A percentile compares a stretch with the other conserved stretches of the same genome.
phyloP scores from a whole-genome alignment of 345 rosid genomes.

The Ceriops decandra region DNA sequence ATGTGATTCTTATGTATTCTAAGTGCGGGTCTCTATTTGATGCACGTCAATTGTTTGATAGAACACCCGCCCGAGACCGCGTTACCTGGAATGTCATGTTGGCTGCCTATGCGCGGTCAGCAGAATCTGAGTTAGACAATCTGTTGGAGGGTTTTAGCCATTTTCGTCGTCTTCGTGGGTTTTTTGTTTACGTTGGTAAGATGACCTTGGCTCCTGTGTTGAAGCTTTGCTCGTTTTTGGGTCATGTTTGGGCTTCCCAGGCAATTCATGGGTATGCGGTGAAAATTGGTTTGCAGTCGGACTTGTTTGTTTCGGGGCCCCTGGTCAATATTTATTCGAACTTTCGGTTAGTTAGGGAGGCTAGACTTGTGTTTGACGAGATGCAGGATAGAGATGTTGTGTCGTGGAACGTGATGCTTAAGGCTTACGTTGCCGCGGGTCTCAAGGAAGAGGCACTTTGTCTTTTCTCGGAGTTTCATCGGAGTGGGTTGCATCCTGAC shows the following conservation, averaged over 20 bases:
- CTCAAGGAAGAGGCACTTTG: slow-evolving; percentile 30
- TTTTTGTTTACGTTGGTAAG: slow-evolving; percentile 33
- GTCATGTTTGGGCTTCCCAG: slow-evolving; percentile 45
- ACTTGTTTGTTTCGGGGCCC: slow-evolving; percentile 46
- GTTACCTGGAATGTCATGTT: slow-evolving; percentile 57
- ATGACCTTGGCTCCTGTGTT: slow-evolving; percentile 51
- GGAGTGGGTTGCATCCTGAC: slow-evolving; percentile 41
- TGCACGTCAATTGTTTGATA: slow-evolving; percentile 54
- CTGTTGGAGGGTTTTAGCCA: slow-evolving; percentile 35
- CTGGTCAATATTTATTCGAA: slow-evolving; percentile 52
- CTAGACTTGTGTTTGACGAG: slow-evolving; percentile 41
- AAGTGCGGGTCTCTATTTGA: slow-evolving; percentile 47
- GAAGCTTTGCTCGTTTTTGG: slow-evolving; percentile 48
- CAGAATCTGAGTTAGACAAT: slow-evolving; percentile 16
- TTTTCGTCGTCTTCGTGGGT: slow-evolving; percentile 35
- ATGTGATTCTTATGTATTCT: slow-evolving; percentile 44
- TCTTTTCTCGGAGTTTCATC: slow-evolving; percentile 35
- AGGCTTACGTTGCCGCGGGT: slow-evolving; percentile 40
- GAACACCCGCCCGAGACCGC: slow-evolving; percentile 45
- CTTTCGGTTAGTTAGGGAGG: slow-evolving; percentile 43
- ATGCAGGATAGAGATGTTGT: slow-evolving; percentile 46
- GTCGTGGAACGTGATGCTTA: slow-evolving; percentile 60
- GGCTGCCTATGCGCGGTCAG: slow-evolving; percentile 49
- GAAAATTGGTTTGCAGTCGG: slow-evolving; percentile 48
- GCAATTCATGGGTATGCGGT: slow-evolving; percentile 51